These are phyloP conservation scores for Trifolium fragiferum DNA, from an alignment of 306 rosid genomes.

Conservation along the genomic window DNA sequence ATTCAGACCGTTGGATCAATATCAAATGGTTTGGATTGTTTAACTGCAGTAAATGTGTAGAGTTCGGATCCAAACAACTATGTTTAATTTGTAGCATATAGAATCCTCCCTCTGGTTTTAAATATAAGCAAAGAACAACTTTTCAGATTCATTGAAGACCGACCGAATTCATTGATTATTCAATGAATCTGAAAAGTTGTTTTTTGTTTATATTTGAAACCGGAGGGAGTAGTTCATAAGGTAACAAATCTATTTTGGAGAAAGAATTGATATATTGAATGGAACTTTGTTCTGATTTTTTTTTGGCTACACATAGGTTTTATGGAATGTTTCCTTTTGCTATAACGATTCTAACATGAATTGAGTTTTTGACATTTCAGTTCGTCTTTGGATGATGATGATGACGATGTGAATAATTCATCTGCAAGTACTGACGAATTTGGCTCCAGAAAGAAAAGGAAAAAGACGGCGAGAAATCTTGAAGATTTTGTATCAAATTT, in stretches of 20 bases:
- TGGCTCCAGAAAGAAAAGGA: slow-evolving; percentile 57
- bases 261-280: slow-evolving; percentile 13
- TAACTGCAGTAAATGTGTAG: neutral
- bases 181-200: too few species aligned
- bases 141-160: too few species aligned
- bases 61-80: neutral
- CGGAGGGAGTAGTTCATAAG: neutral
- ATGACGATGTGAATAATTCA: slow-evolving; percentile 26
- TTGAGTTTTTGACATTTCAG: slow-evolving; percentile 54
- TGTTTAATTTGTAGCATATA: slow-evolving; percentile 28
- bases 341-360: neutral
- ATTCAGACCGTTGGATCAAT: neutral
- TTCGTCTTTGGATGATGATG: slow-evolving; percentile 50
- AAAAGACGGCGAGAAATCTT: slow-evolving; percentile 44
- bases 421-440: slow-evolving; percentile 37
- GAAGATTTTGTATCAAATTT: slow-evolving; percentile 61
- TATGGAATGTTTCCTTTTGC: neutral
- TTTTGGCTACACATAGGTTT: neutral
- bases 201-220: too few species aligned
- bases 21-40: neutral
- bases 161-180: too few species aligned
- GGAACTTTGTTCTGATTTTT: neutral
- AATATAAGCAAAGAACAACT: too few species aligned
- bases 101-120: neutral
- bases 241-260: slow-evolving; percentile 6